Base-by-base conservation (phyloP, 2,329 filamentous ascomycete species). In the Microdochium trichocladiopsis region DNA sequence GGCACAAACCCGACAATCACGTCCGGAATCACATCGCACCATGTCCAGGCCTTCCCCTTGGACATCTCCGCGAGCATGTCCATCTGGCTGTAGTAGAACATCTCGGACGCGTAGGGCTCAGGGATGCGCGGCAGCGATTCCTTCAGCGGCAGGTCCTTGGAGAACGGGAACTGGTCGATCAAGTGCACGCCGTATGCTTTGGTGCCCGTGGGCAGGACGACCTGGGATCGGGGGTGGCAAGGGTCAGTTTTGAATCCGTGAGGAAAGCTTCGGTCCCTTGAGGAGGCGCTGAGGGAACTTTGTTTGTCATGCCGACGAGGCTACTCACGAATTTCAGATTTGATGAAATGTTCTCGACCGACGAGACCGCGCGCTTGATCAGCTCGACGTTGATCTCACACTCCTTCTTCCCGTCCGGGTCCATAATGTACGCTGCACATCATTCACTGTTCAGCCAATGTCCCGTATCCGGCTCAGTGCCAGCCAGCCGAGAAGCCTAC, bases 51-150 rank as follows among this genome's bases (percentile, higher is more conserved):
- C 59, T 74, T 73, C 2, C 67, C 69, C 50, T 64, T 57, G 11
- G 64, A 60, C 47, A 69, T 58, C 31, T 62, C 53, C 24, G 62
- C 60, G 21, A 75, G 59, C 50, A 70, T 59, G 55, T 75, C 73
- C 21, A 68, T 65, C 59, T 75, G 71, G n/a, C 58, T 63, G 57
- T 75, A 75, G 61, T 76, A 75, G 61, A 75, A 75, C 54, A 75
- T 69, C 53, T 72, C 64, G 11, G 68, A 68, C 1, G 68, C 69
- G 49, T 67, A 68, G 0, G 70, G 71, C 51, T 70, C 66, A 2
- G 70, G 68, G 31, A 75, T 67, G n/a, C 69, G 67, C 1, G 68
- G 69, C 25, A 66, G 56, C 11, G 63, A 62, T 59, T 75, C 72
- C 25, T 63, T 63, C 45, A 73, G 57, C 0, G 72, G 72, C 41